Percentiles rank a stretch among this genome's conserved stretches.
Conservation (phyloP, 257 asterid species). For the Primulina eburnea region DNA sequence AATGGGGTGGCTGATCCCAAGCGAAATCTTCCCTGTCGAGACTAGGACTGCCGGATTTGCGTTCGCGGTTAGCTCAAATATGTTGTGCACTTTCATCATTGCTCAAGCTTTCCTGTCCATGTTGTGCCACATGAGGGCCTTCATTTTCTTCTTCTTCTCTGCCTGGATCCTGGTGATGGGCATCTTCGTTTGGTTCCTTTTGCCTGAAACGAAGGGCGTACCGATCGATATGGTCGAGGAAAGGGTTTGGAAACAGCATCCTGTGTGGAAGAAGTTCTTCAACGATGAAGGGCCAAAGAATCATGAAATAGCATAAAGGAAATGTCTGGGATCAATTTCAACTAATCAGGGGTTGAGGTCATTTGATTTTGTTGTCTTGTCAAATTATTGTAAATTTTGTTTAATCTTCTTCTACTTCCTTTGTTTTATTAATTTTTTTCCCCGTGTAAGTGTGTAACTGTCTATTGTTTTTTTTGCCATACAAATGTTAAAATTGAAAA, state of each 20-base stretch:
- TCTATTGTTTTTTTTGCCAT: too few relatives aligned
- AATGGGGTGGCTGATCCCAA: slow-evolving; percentile 68
- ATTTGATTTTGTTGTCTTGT: too few relatives aligned
- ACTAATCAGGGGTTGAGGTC: neutral
- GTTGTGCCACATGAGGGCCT: slow-evolving; percentile 43
- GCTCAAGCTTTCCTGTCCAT: slow-evolving; percentile 47
- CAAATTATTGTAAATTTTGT: too few relatives aligned
- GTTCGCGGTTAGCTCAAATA: slow-evolving; percentile 57
- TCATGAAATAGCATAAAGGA: neutral
- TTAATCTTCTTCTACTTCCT: too few relatives aligned
- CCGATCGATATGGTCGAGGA: slow-evolving; percentile 35
- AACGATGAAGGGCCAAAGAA: neutral
- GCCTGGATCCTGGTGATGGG: slow-evolving; percentile 48
- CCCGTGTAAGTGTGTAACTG: too few relatives aligned
- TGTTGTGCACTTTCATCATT: slow-evolving; percentile 46
- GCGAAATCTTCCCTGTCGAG: slow-evolving; percentile 70
- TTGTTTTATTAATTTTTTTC: too few relatives aligned
- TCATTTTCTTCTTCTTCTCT: slow-evolving; percentile 49
- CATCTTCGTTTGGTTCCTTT: slow-evolving; percentile 32
- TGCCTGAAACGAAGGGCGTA: slow-evolving; percentile 54
- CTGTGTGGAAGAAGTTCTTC: slow-evolving; percentile 43
- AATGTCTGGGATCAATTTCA: neutral
- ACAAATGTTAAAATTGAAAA: too few relatives aligned
- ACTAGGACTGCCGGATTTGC: slow-evolving; percentile 72
- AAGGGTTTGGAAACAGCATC: slow-evolving; percentile 44